A percentile compares a stretch with the other conserved stretches of the same genome.
Evolutionary conservation across 2,329 filamentous ascomycete genomes (phyloP).

Genomic region (Colletotrichum sansevieriae): DNA sequence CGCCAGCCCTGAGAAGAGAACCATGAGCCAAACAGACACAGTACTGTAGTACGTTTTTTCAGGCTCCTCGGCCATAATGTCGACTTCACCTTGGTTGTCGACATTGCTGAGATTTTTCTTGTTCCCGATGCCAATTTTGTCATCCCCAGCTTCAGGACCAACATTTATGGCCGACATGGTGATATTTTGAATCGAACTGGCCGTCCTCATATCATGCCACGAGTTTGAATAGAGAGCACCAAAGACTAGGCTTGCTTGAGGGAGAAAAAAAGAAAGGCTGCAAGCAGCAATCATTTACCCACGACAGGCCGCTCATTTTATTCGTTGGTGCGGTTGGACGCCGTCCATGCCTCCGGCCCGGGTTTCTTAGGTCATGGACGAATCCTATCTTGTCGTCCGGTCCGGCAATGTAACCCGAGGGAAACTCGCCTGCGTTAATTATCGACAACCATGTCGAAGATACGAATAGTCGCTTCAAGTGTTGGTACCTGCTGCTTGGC

Average conservation of each 20-base stretch:
- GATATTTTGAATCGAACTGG: no score
- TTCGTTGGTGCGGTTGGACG: background rate
- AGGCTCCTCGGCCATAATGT: slow-evolving; percentile 18
- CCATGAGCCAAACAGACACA: slow-evolving; percentile 57
- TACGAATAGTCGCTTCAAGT: background rate
- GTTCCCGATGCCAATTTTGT: no score
- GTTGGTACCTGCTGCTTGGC: slow-evolving; percentile 7
- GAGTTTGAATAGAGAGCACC: no score
- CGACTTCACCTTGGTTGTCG: background rate
- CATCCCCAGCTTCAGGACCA: no score
- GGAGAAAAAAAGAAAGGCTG: background rate
- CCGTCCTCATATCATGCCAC: no score
- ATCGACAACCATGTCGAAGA: slow-evolving; percentile 32
- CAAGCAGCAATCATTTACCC: no score
- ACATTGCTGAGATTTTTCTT: background rate
- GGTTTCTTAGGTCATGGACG: background rate
- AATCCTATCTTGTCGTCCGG: slow-evolving; percentile 26
- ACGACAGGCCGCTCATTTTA: background rate
- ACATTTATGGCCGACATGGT: no score
- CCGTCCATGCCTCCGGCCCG: background rate
- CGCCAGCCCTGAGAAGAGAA: slow-evolving; percentile 60
- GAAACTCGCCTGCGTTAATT: slow-evolving; percentile 6
- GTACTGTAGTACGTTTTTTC: slow-evolving; percentile 54
- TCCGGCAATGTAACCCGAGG: slow-evolving; percentile 25
- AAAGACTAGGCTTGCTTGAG: no score